phyloP scores from a whole-genome alignment of 2,329 filamentous ascomycete genomes.

The Colletotrichum sp. region DNA sequence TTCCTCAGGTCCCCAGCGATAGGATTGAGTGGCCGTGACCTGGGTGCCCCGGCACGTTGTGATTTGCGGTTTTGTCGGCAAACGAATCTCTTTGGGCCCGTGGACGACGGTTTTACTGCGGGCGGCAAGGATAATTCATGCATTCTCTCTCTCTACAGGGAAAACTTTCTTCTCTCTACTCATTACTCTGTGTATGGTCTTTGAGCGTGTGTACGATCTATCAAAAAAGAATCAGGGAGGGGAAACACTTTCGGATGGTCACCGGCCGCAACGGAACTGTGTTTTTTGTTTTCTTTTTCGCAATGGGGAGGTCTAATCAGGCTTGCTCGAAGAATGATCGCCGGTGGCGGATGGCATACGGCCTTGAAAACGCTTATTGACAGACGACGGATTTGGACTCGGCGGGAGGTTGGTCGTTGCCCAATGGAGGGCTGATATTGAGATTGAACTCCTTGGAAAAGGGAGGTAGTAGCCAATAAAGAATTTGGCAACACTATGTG shows the following conservation, averaged over 20 bases:
- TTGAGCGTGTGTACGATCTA: constrained; percentile 25
- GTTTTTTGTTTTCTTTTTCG: constrained; percentile 25
- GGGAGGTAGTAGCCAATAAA: constrained; percentile 20
- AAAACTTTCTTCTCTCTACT: constrained; percentile 22
- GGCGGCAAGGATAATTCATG: constrained; percentile 20
- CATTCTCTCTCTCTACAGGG: constrained; percentile 12
- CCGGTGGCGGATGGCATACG: constrained; percentile 14
- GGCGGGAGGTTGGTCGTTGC: constrained; percentile 21
- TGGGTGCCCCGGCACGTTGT: constrained; percentile 1
- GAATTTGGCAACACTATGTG: constrained; percentile 3
- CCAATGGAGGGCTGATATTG: constrained; percentile 20
- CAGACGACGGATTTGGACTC: constrained; percentile 13
- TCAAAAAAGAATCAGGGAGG: constrained; percentile 23
- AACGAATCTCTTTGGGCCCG: constrained; percentile 23
- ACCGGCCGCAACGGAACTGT: constrained; percentile 21
- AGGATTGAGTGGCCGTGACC: neutral
- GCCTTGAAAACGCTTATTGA: constrained; percentile 21
- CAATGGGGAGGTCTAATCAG: constrained; percentile 16
- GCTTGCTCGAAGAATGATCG: constrained; percentile 22
- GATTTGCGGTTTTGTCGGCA: constrained; percentile 16
- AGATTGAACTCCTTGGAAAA: constrained; percentile 24
- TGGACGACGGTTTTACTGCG: constrained; percentile 12
- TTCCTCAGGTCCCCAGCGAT: neutral
- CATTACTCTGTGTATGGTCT: constrained; percentile 24
- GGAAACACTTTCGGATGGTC: constrained; percentile 24